Evolutionary conservation across 257 asterid species (phyloP).

Genomic region (Knoxia roxburghii): DNA sequence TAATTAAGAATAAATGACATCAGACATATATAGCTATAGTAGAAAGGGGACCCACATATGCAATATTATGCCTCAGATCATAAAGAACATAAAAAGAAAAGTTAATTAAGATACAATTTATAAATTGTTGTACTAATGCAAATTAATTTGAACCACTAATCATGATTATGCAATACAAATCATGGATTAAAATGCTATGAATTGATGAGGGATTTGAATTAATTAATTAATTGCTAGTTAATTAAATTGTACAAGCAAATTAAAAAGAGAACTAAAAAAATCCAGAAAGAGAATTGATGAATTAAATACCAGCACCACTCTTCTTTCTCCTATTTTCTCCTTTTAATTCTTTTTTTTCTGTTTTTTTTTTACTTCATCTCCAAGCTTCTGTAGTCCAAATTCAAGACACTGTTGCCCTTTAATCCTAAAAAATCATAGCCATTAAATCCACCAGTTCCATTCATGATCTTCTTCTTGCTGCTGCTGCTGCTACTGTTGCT

Average conservation of each 20-base stretch:
- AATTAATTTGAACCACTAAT: no score
- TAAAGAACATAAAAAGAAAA: no score
- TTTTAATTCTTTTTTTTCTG: background rate
- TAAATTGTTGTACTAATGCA: no score
- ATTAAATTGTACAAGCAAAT: constrained; percentile 28
- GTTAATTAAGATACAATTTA: no score
- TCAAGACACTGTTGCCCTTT: constrained; percentile 51
- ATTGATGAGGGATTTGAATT: background rate
- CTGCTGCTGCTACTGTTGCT: no score
- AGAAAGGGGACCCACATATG: no score
- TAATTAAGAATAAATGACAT: no score
- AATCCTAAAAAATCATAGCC: constrained; percentile 61
- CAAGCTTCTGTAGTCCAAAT: constrained; percentile 68
- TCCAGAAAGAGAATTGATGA: constrained; percentile 15
- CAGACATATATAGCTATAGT: no score
- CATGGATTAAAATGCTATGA: constrained; percentile 16
- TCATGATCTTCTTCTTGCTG: no score
- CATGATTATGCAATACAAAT: no score
- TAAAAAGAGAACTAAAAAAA: constrained; percentile 17
- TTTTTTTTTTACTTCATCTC: constrained; percentile 41
- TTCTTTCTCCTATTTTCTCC: constrained; percentile 11
- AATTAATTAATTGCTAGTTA: constrained; percentile 2
- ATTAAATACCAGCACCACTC: constrained; percentile 19
- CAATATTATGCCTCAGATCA: no score
- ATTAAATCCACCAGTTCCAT: constrained; percentile 18